These are phyloP conservation scores for Hibiscus trionum DNA, from an alignment of 345 rosid genomes.

Conservation along the genomic window DNA sequence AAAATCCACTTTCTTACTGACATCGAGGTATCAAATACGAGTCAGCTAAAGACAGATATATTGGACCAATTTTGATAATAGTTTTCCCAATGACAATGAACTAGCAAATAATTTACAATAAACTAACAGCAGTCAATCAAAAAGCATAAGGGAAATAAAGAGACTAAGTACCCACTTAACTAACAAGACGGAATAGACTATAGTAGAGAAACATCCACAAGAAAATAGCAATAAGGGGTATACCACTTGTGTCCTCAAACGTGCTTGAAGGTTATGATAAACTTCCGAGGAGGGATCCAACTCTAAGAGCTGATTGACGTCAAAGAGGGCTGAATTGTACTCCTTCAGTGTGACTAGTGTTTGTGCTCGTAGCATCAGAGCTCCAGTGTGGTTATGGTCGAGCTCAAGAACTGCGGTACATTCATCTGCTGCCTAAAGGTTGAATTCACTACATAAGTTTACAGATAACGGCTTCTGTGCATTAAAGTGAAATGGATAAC, in stretches of 20 bases:
- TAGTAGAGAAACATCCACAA: not conserved
- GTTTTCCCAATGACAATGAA: not conserved
- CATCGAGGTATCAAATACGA: not conserved
- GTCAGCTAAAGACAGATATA: not conserved
- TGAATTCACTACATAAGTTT: conserved; percentile 10
- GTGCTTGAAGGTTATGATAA: conserved; percentile 68
- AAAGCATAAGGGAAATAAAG: not conserved
- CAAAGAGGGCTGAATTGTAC: conserved; percentile 78
- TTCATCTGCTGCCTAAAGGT: conserved; percentile 74
- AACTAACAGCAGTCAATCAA: not conserved
- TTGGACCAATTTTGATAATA: not conserved
- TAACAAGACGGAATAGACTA: not conserved
- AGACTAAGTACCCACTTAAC: not conserved
- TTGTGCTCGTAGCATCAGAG: conserved; percentile 88
- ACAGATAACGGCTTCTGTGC: not conserved
- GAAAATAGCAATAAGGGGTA: conserved; percentile 3
- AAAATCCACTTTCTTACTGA: conserved; percentile 15
- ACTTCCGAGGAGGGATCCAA: conserved; percentile 75
- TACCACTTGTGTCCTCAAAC: conserved; percentile 91
- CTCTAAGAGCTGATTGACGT: conserved; percentile 80
- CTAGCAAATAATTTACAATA: not conserved
- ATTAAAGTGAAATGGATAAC: not conserved
- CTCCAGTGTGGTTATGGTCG: conserved; percentile 79
- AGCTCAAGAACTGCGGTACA: conserved; percentile 96
- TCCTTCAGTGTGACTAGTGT: conserved; percentile 82